Evolutionary conservation across 495 filamentous ascomycete species (phyloP).

Genomic region (Aspergillus diversus): DNA sequence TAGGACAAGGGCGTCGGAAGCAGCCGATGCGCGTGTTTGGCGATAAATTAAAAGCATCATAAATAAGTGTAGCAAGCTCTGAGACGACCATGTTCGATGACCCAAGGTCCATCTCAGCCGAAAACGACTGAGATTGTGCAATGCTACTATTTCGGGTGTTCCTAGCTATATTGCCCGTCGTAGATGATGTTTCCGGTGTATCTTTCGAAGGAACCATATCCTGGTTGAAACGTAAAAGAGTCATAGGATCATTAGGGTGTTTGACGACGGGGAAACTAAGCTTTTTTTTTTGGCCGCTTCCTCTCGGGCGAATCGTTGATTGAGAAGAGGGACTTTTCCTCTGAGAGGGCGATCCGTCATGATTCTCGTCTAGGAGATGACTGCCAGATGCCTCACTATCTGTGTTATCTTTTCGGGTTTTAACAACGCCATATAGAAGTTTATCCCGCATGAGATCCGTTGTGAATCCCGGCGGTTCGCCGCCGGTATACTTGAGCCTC

Average conservation of each 20-base stretch:
- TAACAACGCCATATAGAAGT: background rate
- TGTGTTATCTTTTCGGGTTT: background rate
- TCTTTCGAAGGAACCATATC: slow-evolving; percentile 49
- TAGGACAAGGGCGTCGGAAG: slow-evolving; percentile 34
- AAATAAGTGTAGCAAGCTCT: slow-evolving; percentile 29
- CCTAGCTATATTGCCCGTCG: slow-evolving; percentile 20
- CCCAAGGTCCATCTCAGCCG: slow-evolving; percentile 19
- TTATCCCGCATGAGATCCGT: background rate
- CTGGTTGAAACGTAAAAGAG: slow-evolving; percentile 71
- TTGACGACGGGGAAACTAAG: slow-evolving; percentile 80
- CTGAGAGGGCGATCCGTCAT: slow-evolving; percentile 21
- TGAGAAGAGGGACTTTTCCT: slow-evolving; percentile 31
- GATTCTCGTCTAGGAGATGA: background rate
- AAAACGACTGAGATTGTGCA: slow-evolving; percentile 30
- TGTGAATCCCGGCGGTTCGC: background rate
- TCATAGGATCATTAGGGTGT: slow-evolving; percentile 68
- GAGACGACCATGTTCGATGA: slow-evolving; percentile 28
- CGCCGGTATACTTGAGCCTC: slow-evolving; percentile 20
- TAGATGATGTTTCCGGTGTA: slow-evolving; percentile 25
- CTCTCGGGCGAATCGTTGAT: slow-evolving; percentile 31
- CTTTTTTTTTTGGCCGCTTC: slow-evolving; percentile 31
- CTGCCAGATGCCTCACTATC: background rate
- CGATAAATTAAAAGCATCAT: slow-evolving; percentile 37
- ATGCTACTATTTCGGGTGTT: slow-evolving; percentile 14
- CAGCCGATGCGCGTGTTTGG: slow-evolving; percentile 26